These are phyloP conservation scores for Lasiosphaeria hispida DNA, from an alignment of 495 filamentous ascomycete genomes.

Conservation along the genomic window DNA sequence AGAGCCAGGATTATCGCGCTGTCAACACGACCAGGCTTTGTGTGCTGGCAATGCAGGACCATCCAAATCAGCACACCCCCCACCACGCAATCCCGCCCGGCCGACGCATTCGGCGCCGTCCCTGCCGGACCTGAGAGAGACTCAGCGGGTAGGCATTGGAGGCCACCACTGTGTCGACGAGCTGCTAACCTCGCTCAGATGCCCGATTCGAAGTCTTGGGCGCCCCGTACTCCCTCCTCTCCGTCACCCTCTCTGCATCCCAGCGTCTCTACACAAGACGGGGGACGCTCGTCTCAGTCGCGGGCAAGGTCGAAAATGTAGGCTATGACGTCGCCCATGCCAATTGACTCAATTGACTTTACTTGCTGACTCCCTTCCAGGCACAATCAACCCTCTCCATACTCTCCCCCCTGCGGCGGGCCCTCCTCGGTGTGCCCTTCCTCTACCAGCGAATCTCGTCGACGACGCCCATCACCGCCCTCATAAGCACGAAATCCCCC, in stretches of 20 bases:
- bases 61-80: constrained; percentile 55
- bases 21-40: constrained; percentile 22
- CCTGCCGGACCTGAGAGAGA: constrained; percentile 28
- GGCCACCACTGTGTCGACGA: not conserved
- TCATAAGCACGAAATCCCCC: constrained; percentile 82
- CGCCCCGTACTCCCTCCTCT: constrained; percentile 85
- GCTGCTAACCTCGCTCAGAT: constrained; percentile 53
- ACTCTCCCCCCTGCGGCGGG: constrained; percentile 75
- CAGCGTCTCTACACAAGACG: constrained; percentile 88
- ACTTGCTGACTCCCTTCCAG: constrained; percentile 35
- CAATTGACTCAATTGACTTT: not conserved
- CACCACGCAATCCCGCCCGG: constrained; percentile 46
- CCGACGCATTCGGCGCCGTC: constrained; percentile 47
- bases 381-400: constrained; percentile 83
- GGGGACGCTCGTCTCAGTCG: constrained; percentile 85
- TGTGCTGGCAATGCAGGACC: constrained; percentile 49
- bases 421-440: constrained; percentile 81
- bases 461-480: constrained; percentile 76
- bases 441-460: constrained; percentile 89
- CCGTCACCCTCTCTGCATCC: constrained; percentile 86
- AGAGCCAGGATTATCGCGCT: constrained; percentile 1
- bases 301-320: constrained; percentile 88
- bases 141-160: constrained; percentile 37
- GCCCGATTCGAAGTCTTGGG: constrained; percentile 92
- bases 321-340: not conserved